Base-by-base conservation (phyloP, 176 grass and related monocot species). In the Ensete glaucum region DNA sequence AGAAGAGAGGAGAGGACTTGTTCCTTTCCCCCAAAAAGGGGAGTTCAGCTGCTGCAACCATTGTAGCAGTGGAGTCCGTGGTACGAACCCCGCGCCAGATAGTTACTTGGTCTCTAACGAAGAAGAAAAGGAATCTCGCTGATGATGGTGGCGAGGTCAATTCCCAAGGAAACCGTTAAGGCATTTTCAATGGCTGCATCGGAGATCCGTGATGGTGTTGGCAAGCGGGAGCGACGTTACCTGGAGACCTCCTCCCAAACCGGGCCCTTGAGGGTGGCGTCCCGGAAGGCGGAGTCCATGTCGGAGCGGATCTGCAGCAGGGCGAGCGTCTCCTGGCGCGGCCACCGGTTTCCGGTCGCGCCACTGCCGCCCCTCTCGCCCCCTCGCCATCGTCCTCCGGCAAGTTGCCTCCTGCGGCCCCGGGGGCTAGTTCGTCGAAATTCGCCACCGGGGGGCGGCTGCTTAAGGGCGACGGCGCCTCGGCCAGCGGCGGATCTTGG, bases 271-370 rank as follows among this genome's bases (percentile, higher is more conserved):
- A 92, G 88, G 62, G 94, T 93, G 78, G 90, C 84, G 81, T 98
- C 94, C 75, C 94, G 86, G 85, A 98, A 98, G 76, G 74, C 83
- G 49, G 94, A 72, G 83, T 98, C 94, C 94, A 98, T 98, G 88
- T 93, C 94, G 19, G 94, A 98, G 63, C 94, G 85, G 88, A 98
- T 98, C 88, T 85, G 85, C 83, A 98, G 92, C 78, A 98, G 90
- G 8, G 88, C 87, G 2, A 91, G 78, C 76, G 94, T 98, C 81
- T 98, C 90, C 83, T 98, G 89, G 9, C 90, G 80, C 27, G 94
- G 94, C 94, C 94, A 98, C 58, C 94, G 85, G 80, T 93, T 92
- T 48, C 83, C 85, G n/a, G 79, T 58, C 21, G 88, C 77, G 9
- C 79, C 85, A 13, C 63, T 4, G 9, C 63, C 57, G 57, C 57